Base-by-base conservation (phyloP, 176 grass and related monocot species). In the Oryza coarctata region DNA sequence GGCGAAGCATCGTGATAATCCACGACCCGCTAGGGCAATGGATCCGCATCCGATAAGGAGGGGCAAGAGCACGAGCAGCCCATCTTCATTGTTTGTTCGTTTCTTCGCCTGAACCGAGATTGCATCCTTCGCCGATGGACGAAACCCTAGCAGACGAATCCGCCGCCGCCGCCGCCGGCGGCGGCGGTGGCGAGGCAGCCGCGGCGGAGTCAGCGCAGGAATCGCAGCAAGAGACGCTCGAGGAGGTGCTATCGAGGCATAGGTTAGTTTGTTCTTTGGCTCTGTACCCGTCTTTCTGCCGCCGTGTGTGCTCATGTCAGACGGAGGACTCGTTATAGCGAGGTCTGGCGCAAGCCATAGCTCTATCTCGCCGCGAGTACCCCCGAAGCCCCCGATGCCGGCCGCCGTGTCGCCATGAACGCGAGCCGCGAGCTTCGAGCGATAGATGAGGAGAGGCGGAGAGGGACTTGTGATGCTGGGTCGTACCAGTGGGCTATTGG, bases 221-320 rank as follows among this genome's bases (percentile, higher is more conserved):
- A 70, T 5, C 36, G 76, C 71, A 87, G 67, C 20, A 49, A 38
- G 88, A 98, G 71, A 88, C 86, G 74, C 86, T 86, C 22, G 86
- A 94, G 12, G 90, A 98, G 74, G 88, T 94, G 79, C 93, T 91
- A 41, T 43, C 82, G 6, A 94, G 86, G 78, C 95, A 94, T 50
- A 94, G 88, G 95, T 93, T 74, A 84, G 95, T 91, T 74, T 55
- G 4, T 34, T 58, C 65, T 44, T 41, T 33, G 74, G 6, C 31
- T 44, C 12, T 35, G 20, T 8, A 18, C 30, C 65, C 29, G 14
- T 13, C 17, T 17, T 44, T 68, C 7, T 8, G 3, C 20, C 8
- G 62, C 0, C 17, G 57, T 14, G 25, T 57, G 5, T 38, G 36
- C 36, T 38, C 36, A 2, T 38, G 36, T 38, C n/a, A n/a, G 36